Percentiles rank a stretch among this genome's conserved stretches.
phyloP scores from a whole-genome alignment of 352 stramenopile genomes.

The Phytophthora ramorum region DNA sequence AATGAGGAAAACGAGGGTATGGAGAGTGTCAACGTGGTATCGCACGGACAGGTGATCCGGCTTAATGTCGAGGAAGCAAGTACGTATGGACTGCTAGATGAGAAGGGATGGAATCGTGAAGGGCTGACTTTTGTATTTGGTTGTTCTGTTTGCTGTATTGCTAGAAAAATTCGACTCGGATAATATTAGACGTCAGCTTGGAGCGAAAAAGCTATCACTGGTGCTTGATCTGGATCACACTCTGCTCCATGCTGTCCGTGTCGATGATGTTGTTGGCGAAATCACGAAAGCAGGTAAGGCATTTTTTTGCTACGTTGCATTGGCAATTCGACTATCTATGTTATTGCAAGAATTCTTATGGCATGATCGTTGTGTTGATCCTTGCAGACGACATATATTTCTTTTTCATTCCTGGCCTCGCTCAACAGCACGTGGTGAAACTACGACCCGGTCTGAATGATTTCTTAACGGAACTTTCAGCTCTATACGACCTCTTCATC shows the following conservation, averaged over 20 bases:
- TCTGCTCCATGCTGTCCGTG: slow-evolving; percentile 93
- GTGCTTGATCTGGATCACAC: slow-evolving; percentile 98
- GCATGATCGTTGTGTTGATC: not conserved
- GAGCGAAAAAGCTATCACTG: slow-evolving; percentile 92
- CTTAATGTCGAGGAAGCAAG: slow-evolving; percentile 97
- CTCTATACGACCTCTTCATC: slow-evolving; percentile 94
- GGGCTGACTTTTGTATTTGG: not conserved
- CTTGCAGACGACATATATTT: slow-evolving; percentile 77
- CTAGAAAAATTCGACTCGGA: slow-evolving; percentile 87
- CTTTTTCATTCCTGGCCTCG: slow-evolving; percentile 79
- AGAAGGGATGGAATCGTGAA: slow-evolving; percentile 35
- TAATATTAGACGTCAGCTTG: slow-evolving; percentile 88
- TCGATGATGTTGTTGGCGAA: slow-evolving; percentile 68
- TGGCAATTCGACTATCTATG: not conserved
- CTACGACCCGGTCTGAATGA: slow-evolving; percentile 89
- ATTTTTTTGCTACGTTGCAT: not conserved
- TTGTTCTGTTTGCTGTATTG: slow-evolving; percentile 10
- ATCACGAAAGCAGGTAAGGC: slow-evolving; percentile 62
- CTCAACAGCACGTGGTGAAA: slow-evolving; percentile 93
- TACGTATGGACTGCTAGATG: slow-evolving; percentile 66
- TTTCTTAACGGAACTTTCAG: slow-evolving; percentile 88
- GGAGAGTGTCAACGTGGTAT: slow-evolving; percentile 83
- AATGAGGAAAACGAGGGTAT: slow-evolving; percentile 74
- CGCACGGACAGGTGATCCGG: slow-evolving; percentile 91
- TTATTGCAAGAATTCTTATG: not conserved